Conservation (phyloP, 2,329 filamentous ascomycete species). For the Gnomoniopsis smithogilvyi region DNA sequence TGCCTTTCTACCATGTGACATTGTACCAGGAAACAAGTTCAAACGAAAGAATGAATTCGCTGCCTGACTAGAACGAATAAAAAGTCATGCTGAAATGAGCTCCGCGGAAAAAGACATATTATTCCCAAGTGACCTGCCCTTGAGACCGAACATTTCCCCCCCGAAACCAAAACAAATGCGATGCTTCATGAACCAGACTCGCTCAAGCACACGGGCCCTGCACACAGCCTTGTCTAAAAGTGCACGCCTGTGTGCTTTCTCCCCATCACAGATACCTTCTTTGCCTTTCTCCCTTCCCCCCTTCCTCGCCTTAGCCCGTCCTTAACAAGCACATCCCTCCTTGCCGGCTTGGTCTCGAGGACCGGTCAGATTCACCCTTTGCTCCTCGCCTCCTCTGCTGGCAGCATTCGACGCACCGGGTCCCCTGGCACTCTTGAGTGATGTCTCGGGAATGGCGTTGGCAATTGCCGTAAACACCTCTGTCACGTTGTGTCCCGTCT, state of each 20-base stretch:
- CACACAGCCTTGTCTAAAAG: neutral
- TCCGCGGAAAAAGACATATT: neutral
- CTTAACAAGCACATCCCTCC: slow-evolving; percentile 85
- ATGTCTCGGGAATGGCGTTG: slow-evolving; percentile 96
- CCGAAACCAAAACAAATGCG: slow-evolving; percentile 11
- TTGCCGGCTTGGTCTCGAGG: slow-evolving; percentile 73
- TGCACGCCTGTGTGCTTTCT: neutral
- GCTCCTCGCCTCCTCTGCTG: slow-evolving; percentile 61
- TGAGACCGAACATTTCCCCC: slow-evolving; percentile 6
- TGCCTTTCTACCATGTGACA: too few relatives aligned
- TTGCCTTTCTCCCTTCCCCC: slow-evolving; percentile 4
- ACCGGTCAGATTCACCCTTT: slow-evolving; percentile 79
- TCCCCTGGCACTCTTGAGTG: slow-evolving; percentile 84
- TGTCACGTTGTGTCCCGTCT: slow-evolving; percentile 89
- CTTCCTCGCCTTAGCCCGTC: slow-evolving; percentile 10
- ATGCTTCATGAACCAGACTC: slow-evolving; percentile 7
- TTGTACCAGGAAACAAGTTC: too few relatives aligned
- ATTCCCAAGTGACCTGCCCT: slow-evolving; percentile 17
- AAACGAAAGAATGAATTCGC: slow-evolving; percentile 9
- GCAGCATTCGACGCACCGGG: slow-evolving; percentile 57
- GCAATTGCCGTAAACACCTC: slow-evolving; percentile 98
- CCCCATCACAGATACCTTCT: neutral
- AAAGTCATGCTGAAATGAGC: too few relatives aligned
- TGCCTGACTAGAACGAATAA: slow-evolving; percentile 10
- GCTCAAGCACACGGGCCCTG: neutral